Evolutionary conservation across 2,329 filamentous ascomycete species (phyloP), one percentile per base, ranked within the genome.

Genomic region (Aureobasidium sp.): DNA sequence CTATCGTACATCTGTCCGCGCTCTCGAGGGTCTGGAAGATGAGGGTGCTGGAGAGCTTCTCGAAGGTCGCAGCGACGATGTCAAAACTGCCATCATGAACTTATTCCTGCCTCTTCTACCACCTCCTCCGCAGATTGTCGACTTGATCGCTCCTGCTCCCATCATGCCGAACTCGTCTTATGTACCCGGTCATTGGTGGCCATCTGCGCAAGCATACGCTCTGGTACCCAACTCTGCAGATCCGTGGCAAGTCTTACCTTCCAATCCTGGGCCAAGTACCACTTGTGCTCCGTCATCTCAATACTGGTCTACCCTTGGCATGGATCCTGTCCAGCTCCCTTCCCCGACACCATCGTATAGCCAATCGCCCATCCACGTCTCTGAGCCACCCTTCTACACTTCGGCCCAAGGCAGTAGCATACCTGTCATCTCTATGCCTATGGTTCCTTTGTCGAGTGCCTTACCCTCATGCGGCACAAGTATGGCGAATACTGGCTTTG

Each of bases 1-100:
- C 72, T 99, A 89, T 79, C 88, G 91, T 72, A 92, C 93, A 17
- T 86, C 90, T 70, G 91, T 90, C 67, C 87, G 88, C 65, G 94
- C 92, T 50, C 83, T 99, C 60, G 94, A 99, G 78, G 94, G 94
- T 62, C 82, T 97, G 67, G 94, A 99, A 80, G 94, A 97, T 78
- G 93, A 97, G 71, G 94, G 94, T 65, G 90, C 89, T 52, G 94
- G 94, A 66, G 94, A 99, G 79, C 82, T 99, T 67, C 85, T 97
- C 64, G 88, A 89, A 72, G 92, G 92, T 67, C 90, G 90, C 78
- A 91, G 90, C 72, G 91, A 96, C 68, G 91, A 97, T 69, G 93
- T 97, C 76, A 96, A 96, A 84, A 86, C 81, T 71, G 87, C 84
- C 74, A 88, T 99, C 77, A 84, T 89, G 80, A 85, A 83, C 69